Percentiles rank a stretch among this genome's conserved stretches.
Conservation (phyloP, 768 basidiomycete genomes). For the Scleroderma citrinum region DNA sequence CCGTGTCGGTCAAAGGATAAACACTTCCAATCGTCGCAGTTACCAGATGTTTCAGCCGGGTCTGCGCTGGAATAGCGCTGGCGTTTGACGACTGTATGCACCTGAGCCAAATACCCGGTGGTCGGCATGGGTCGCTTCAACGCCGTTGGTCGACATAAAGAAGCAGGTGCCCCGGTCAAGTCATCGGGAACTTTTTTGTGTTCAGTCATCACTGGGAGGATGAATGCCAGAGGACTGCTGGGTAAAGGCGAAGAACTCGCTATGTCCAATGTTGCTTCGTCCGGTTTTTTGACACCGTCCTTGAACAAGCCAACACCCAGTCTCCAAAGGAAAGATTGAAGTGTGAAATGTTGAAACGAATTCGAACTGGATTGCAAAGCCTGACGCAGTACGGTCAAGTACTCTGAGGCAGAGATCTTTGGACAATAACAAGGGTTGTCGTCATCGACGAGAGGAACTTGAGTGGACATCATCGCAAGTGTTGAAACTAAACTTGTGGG, state of each 20-base stretch:
- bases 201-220: neutral
- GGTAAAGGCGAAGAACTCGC: neutral
- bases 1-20: neutral
- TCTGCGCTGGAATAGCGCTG: neutral
- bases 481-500: too few species aligned
- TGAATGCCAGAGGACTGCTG: slow-evolving; percentile 1
- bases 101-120: neutral
- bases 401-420: slow-evolving; percentile 39
- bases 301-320: neutral
- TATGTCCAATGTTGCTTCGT: neutral
- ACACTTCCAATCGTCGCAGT: neutral
- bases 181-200: slow-evolving; percentile 11
- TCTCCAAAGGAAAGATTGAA: slow-evolving; percentile 5
- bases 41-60: neutral
- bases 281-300: neutral
- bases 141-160: neutral
- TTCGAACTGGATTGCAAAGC: slow-evolving; percentile 16
- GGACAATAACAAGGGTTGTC: slow-evolving; percentile 59
- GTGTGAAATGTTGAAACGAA: slow-evolving; percentile 3
- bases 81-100: neutral
- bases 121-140: neutral
- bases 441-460: slow-evolving; percentile 39
- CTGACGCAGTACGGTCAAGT: slow-evolving; percentile 40
- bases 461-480: slow-evolving; percentile 2
- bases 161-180: neutral